Evolutionary conservation across 805 yeast genomes (phyloP), one percentile per base, ranked within the genome.

Genomic region (Torulaspora microellipsoides): DNA sequence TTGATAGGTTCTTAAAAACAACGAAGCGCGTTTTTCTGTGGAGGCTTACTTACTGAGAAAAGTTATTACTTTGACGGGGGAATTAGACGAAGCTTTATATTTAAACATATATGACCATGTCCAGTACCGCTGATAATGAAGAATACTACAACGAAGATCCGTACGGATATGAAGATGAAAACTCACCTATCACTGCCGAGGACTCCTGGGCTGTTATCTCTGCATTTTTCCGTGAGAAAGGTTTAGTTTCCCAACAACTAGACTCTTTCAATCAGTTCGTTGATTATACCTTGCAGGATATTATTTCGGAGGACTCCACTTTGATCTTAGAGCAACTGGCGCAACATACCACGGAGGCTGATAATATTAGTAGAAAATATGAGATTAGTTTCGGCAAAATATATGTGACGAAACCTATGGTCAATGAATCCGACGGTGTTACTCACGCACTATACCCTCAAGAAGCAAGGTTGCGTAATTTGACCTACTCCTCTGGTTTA

Each of bases 381-480:
- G 97, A 91, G 68, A 93, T 93, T 63, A 81, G 90, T n/a, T 93
- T 93, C 69, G 99, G 99, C 53, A 95, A 91, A 66, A 93, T 95
- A 59, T 93, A 85, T 68, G 81, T 93, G 54, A 89, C 98, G 20
- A 85, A 90, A 59, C 99, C 99, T 36, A 88, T 96, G 38, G 95
- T 93, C 78, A 95, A 98, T 15, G 99, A 93, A 71, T 96, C 98
- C 13, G 99, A 93, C 70, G 99, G 99, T 72, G 89, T 95, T n/a
- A 91, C 98, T n/a, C 91, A 89, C 60, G 95, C 95, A 11, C 81
- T 93, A 82, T 86, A 86, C 62, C 99, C 99, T 9, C 99, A 95
- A 69, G 99, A 93, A 67, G 98, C 99, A 7, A 79, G 99, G 58
- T 75, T 93, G 52, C 82, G 99, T 70, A 93, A 93, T 65, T 75